Evolutionary conservation across 2,329 filamentous ascomycete species (phyloP).

Genomic region (Fonsecaea monophora): DNA sequence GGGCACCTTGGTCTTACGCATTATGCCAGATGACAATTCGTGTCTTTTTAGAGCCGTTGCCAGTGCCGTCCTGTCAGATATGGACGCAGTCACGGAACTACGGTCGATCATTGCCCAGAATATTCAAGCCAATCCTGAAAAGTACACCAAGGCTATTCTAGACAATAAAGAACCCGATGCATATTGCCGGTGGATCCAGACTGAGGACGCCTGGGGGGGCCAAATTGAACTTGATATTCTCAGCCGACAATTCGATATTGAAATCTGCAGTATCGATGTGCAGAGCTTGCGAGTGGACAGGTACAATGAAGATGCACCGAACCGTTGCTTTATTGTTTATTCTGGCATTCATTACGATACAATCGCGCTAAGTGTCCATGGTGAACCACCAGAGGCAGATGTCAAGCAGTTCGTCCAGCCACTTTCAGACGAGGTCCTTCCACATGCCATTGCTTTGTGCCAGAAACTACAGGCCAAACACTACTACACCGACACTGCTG

Average conservation of each 20-base stretch:
- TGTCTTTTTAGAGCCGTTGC: conserved; percentile 93
- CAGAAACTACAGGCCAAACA: conserved; percentile 71
- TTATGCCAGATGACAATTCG: conserved; percentile 97
- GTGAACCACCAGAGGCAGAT: conserved; percentile 74
- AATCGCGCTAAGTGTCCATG: conserved; percentile 74
- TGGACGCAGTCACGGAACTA: conserved; percentile 73
- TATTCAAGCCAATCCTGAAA: conserved; percentile 74
- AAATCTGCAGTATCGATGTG: conserved; percentile 86
- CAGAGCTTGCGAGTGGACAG: conserved; percentile 70
- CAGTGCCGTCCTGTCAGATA: conserved; percentile 72
- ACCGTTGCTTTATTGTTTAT: conserved; percentile 77
- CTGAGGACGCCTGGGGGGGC: conserved; percentile 85
- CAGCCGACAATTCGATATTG: conserved; percentile 81
- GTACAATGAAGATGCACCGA: conserved; percentile 76
- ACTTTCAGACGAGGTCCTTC: conserved; percentile 60
- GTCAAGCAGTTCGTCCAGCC: conserved; percentile 72
- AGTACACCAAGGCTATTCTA: conserved; percentile 78
- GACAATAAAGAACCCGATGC: conserved; percentile 70
- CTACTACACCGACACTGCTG: conserved; percentile 88
- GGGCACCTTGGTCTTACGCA: conserved; percentile 73
- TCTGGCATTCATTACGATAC: conserved; percentile 94
- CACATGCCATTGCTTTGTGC: conserved; percentile 70
- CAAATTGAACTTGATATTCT: conserved; percentile 88
- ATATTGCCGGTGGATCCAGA: conserved; percentile 83
- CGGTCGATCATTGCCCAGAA: conserved; percentile 78